These are phyloP conservation scores for Rachicladosporium sp. DNA, from an alignment of 2,329 filamentous ascomycete genomes.

Conservation along the genomic window DNA sequence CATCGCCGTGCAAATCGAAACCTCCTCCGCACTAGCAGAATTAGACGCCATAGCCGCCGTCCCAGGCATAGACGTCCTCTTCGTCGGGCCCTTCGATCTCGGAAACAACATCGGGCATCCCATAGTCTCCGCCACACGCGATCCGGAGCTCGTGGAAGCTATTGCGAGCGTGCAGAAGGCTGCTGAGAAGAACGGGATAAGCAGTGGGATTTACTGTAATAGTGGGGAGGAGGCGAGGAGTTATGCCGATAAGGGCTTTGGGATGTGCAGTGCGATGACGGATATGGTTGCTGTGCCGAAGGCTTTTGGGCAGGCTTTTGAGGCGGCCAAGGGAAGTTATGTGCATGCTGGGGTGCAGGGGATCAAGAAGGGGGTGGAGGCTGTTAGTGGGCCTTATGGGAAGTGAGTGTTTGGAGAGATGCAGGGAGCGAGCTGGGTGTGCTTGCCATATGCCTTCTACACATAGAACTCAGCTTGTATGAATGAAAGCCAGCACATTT, in stretches of 20 bases:
- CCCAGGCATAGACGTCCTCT: slow-evolving; percentile 40
- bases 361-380: slow-evolving; percentile 12
- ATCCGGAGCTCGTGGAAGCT: slow-evolving; percentile 38
- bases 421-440: too few relatives aligned
- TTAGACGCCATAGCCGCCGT: slow-evolving; percentile 40
- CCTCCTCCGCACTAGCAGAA: slow-evolving; percentile 26
- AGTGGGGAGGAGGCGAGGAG: slow-evolving; percentile 38
- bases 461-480: too few relatives aligned
- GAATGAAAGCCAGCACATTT: too few relatives aligned
- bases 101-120: slow-evolving; percentile 47
- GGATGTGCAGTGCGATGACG: slow-evolving; percentile 35
- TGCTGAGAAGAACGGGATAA: slow-evolving; percentile 41
- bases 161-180: slow-evolving; percentile 40
- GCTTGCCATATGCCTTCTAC: too few relatives aligned
- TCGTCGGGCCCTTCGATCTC: slow-evolving; percentile 44
- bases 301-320: slow-evolving; percentile 16
- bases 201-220: slow-evolving; percentile 42
- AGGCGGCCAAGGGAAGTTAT: slow-evolving; percentile 15
- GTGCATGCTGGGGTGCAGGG: slow-evolving; percentile 14
- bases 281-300: slow-evolving; percentile 19
- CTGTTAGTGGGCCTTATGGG: slow-evolving; percentile 9
- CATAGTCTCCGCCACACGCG: slow-evolving; percentile 34
- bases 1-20: slow-evolving; percentile 39
- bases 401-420: neutral
- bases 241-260: slow-evolving; percentile 42